These are phyloP conservation scores for Pestalotiopsis sp. DNA, from an alignment of 2,329 filamentous ascomycete genomes.

Conservation along the genomic window DNA sequence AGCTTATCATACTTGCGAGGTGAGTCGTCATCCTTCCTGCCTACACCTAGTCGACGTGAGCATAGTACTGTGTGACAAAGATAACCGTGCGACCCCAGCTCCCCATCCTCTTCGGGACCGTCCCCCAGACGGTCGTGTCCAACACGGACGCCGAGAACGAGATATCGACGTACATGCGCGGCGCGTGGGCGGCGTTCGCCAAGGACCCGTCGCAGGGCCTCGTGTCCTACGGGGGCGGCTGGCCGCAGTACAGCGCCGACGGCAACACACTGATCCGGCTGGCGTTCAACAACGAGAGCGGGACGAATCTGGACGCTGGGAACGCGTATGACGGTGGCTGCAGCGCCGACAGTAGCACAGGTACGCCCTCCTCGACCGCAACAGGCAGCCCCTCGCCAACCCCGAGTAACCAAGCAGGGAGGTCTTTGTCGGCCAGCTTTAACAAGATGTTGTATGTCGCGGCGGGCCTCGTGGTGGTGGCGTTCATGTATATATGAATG, in stretches of 20 bases:
- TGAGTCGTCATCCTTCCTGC: neutral
- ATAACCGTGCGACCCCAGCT: neutral
- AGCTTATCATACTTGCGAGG: conserved; percentile 3
- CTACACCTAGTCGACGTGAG: neutral
- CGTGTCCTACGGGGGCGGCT: conserved; percentile 7
- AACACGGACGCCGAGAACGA: conserved; percentile 2
- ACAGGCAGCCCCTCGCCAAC: conserved; percentile 3
- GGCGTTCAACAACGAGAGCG: conserved; percentile 3
- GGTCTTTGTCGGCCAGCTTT: neutral
- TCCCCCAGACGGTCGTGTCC: neutral
- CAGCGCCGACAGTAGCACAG: neutral
- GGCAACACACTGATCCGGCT: neutral
- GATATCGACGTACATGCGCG: conserved; percentile 4
- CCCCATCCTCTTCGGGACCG: conserved; percentile 2
- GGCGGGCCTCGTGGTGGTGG: neutral
- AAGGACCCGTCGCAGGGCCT: conserved; percentile 3
- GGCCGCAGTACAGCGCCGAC: conserved; percentile 1
- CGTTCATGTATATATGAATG: neutral
- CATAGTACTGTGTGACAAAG: neutral
- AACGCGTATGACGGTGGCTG: neutral
- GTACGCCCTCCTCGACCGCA: conserved; percentile 4
- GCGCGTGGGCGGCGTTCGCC: conserved; percentile 7
- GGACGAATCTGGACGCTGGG: neutral
- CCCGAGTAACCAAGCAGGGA: conserved; percentile 3
- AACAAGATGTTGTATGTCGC: neutral